Base-by-base conservation (phyloP, 768 basidiomycete genomes). In the Pisolithus sp. region DNA sequence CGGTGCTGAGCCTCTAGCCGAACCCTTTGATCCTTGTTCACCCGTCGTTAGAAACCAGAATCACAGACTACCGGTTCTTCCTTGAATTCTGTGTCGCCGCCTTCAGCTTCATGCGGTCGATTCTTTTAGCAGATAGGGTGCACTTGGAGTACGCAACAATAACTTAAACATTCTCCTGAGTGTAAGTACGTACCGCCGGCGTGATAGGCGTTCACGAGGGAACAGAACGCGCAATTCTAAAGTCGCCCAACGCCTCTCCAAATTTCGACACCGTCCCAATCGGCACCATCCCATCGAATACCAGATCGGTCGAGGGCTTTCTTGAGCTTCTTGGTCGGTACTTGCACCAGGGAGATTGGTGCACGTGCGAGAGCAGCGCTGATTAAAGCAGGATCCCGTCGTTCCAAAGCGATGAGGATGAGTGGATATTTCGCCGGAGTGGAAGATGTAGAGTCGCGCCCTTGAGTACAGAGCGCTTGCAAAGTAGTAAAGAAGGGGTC, bases 201-300 rank as follows among this genome's bases (percentile, higher is more conserved):
- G 26, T 26, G 26, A 26, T 26, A 4, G 26, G 26, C 26, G 26
- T 26, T 7, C 26, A 26, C 26, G 26, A 26, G 26, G 26, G 26
- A 4, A 6, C 7, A 30, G 8, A 8, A 30, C 7, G 10, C 30
- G 30, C 30, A 47, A 24, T 48, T 54, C 37, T 38, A 21, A 17
- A 10, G 18, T n/a, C 21, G 30, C 49, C n/a, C 2, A 12, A 34
- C 6, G n/a, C 63, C 61, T 21, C 15, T 84, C 87, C 87, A 93
- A 41, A 94, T 74, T 68, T 93, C 89, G 23, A 93, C 74, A 4
- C 77, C 88, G 21, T 85, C 86, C 87, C 89, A 93, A 48, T 90
- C 89, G 6, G 76, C 75, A 59, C 69, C 74, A 12, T 70, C 68
- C 89, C 89, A 92, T 3, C 69, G 66, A 38, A 79, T 63, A 3